Evolutionary conservation across 1,139 yeast genomes (phyloP).

Genomic region (Blastobotrys apis): DNA sequence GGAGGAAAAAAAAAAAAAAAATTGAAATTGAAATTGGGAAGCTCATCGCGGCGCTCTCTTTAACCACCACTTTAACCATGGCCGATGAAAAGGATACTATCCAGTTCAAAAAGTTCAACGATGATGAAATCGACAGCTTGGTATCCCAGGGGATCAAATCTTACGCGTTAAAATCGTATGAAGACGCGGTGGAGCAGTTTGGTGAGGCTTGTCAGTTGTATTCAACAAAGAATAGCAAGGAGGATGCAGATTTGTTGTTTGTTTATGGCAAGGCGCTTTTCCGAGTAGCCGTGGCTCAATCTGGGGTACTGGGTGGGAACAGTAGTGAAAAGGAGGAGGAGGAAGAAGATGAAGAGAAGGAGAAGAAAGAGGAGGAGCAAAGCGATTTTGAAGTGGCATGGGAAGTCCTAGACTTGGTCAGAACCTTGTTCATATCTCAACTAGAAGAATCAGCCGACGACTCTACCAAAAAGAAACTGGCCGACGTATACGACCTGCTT

Average conservation of each 20-base stretch:
- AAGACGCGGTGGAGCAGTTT: slow-evolving; percentile 63
- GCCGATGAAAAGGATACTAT: background rate
- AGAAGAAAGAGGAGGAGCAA: slow-evolving; percentile 47
- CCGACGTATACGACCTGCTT: slow-evolving; percentile 72
- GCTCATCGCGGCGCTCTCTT: no score
- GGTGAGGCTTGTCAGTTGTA: slow-evolving; percentile 68
- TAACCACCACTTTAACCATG: background rate
- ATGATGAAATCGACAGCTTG: slow-evolving; percentile 41
- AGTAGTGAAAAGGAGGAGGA: slow-evolving; percentile 38
- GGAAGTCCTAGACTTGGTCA: slow-evolving; percentile 75
- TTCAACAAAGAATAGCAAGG: slow-evolving; percentile 50
- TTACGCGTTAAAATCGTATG: slow-evolving; percentile 61
- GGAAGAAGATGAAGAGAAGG: slow-evolving; percentile 35
- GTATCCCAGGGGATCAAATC: slow-evolving; percentile 58
- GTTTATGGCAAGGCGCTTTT: slow-evolving; percentile 79
- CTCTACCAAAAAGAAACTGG: slow-evolving; percentile 47
- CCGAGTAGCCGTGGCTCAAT: slow-evolving; percentile 67
- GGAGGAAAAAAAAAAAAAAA: no score
- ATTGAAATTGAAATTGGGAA: no score
- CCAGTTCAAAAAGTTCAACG: slow-evolving; percentile 11
- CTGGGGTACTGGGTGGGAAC: slow-evolving; percentile 74
- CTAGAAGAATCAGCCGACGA: slow-evolving; percentile 32
- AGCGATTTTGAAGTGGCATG: slow-evolving; percentile 83
- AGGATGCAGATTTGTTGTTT: slow-evolving; percentile 67
- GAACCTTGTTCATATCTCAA: slow-evolving; percentile 55